Evolutionary conservation across 78 protist species (phyloP).

Genomic region (Tieghemostelium lacteum): DNA sequence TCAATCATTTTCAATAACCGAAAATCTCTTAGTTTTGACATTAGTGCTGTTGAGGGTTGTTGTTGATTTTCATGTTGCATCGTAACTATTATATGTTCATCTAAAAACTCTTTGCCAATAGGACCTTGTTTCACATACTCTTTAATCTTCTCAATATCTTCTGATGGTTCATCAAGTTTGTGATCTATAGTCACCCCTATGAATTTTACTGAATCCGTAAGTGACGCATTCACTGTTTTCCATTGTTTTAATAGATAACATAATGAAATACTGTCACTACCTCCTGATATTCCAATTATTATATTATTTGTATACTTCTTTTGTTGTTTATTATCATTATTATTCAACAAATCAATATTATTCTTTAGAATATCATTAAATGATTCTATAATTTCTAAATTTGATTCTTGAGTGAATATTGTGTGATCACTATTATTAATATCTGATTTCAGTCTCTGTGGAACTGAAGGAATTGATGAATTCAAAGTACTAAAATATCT

Average conservation of each 20-base stretch:
- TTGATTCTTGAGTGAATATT: too few relatives aligned
- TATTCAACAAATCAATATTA: too few relatives aligned
- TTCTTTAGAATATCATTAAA: too few relatives aligned
- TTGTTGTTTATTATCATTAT: too few relatives aligned
- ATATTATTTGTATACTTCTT: too few relatives aligned
- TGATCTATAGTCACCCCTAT: background rate
- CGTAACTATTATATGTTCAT: background rate
- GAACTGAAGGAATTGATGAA: too few relatives aligned
- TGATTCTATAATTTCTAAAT: too few relatives aligned
- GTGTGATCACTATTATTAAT: too few relatives aligned
- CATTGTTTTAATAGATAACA: conserved; percentile 7
- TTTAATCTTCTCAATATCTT: background rate
- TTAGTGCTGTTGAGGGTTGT: background rate
- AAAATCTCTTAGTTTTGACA: background rate
- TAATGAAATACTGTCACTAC: conserved; percentile 8
- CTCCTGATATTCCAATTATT: too few relatives aligned
- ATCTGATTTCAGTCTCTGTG: too few relatives aligned
- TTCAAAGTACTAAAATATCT: too few relatives aligned
- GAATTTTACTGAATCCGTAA: background rate
- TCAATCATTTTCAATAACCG: background rate
- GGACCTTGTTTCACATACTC: background rate
- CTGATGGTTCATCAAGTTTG: background rate
- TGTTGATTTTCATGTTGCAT: background rate
- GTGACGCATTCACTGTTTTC: background rate
- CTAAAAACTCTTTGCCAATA: too few relatives aligned